Base-by-base conservation (phyloP, 2,329 filamentous ascomycete genomes). In the Penicillium hesseltinei region DNA sequence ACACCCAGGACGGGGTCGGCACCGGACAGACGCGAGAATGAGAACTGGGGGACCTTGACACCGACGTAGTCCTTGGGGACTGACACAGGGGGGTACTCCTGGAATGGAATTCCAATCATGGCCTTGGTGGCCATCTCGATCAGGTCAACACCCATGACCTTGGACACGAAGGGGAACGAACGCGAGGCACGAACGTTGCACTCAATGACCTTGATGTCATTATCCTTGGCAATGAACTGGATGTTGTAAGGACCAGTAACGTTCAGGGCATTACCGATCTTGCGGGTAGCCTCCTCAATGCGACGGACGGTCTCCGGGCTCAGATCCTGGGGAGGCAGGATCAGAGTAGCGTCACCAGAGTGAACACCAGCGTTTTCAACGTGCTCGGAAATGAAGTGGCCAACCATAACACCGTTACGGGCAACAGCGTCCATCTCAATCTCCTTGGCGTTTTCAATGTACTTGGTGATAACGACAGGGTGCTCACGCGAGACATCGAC, bases 361-460 rank as follows among this genome's bases (percentile, higher is more conserved):
- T 99, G 94, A 10, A 99, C 94, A 81, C 94, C 94, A 21, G 94
- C 94, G 68, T 97, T 97, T 77, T 99, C 94, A 42, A 99, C 94
- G 75, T 99, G 94, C 81, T 99, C 94, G 0, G 93, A 97, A 71
- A 99, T 91, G 77, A 97, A 97, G 75, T 97, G 94, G 13, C 93
- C 92, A 57, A 97, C 86, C 77, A 97, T 89, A 54, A 84, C 88
- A 71, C 94, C 94, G 66, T 95, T 89, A 68, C 88, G 88, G 53
- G 93, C 94, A 44, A 99, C 94, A 40, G 94, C 94, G 69, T 99
- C 94, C 94, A 99, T 97, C 77, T 99, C 94, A 62, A 99, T 97
- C 76, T 99, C 94, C 82, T 99, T 97, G 64, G 94, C 94, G 66
- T 96, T 94, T 81, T 99, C 94, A 65, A 99, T 97, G 78, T 97